Percentiles rank a stretch among this genome's conserved stretches.
phyloP scores from a whole-genome alignment of 2,329 filamentous ascomycete species.

The Botrytis paeoniae region DNA sequence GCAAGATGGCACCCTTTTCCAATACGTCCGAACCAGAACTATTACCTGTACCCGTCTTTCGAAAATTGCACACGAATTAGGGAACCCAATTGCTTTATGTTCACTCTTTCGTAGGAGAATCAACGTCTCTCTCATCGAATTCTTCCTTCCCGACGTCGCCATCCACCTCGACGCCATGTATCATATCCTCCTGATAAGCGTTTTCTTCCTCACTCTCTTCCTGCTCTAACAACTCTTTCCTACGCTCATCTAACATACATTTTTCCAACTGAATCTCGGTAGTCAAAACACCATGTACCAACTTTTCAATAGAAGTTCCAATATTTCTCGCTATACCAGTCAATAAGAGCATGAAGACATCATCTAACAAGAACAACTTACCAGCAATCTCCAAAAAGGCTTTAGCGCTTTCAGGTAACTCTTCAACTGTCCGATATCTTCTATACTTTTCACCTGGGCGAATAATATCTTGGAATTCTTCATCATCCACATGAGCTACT shows the following conservation, averaged over 20 bases:
- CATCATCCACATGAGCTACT: slow-evolving; percentile 27
- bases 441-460: slow-evolving; percentile 40
- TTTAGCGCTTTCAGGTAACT: slow-evolving; percentile 44
- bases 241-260: slow-evolving; percentile 32
- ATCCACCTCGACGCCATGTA: not conserved
- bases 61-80: not conserved
- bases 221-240: slow-evolving; percentile 17
- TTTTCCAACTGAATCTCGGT: slow-evolving; percentile 34
- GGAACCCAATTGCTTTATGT: not conserved
- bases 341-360: not conserved
- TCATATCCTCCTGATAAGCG: not conserved
- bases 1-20: not conserved
- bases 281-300: slow-evolving; percentile 33
- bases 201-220: not conserved
- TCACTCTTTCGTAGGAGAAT: not conserved
- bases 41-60: not conserved
- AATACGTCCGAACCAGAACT: not conserved
- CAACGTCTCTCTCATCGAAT: not conserved
- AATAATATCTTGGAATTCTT: slow-evolving; percentile 23
- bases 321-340: slow-evolving; percentile 30
- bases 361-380: slow-evolving; percentile 21
- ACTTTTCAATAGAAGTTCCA: slow-evolving; percentile 30
- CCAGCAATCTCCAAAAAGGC: slow-evolving; percentile 45
- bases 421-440: slow-evolving; percentile 41
- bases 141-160: not conserved